Conservation (phyloP, 1,284 basidiomycete genomes). For the Earliella scabrosa region DNA sequence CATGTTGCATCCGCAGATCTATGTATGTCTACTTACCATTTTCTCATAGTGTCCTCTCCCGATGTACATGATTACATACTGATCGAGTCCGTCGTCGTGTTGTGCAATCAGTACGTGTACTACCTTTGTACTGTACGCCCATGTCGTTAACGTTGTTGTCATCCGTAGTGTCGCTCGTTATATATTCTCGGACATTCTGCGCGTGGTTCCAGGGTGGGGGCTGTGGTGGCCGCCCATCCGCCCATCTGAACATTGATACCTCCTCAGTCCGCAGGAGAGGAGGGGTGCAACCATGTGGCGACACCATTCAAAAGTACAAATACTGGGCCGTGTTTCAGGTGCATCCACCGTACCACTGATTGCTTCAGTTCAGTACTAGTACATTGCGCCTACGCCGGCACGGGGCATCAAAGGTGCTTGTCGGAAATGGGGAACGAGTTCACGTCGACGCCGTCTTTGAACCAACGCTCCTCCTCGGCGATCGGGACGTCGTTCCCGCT, state of each 20-base stretch:
- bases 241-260: too few relatives aligned
- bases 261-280: too few relatives aligned
- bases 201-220: not conserved
- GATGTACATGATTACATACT: constrained; percentile 14
- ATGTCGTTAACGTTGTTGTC: not conserved
- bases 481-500: constrained; percentile 62
- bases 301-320: too few relatives aligned
- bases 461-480: constrained; percentile 56
- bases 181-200: not conserved
- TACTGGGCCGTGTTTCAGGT: too few relatives aligned
- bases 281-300: too few relatives aligned
- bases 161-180: not conserved
- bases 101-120: constrained; percentile 20
- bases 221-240: too few relatives aligned
- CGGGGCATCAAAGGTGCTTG: constrained; percentile 20
- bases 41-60: not conserved
- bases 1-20: not conserved
- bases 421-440: constrained; percentile 32
- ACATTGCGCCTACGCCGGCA: too few relatives aligned
- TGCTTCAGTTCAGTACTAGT: too few relatives aligned
- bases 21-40: not conserved
- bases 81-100: constrained; percentile 13
- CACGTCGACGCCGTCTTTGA: constrained; percentile 46
- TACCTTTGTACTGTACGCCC: constrained; percentile 1
- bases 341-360: too few relatives aligned